phyloP scores from a whole-genome alignment of 306 rosid genomes.

The Mimosa bimucronata region DNA sequence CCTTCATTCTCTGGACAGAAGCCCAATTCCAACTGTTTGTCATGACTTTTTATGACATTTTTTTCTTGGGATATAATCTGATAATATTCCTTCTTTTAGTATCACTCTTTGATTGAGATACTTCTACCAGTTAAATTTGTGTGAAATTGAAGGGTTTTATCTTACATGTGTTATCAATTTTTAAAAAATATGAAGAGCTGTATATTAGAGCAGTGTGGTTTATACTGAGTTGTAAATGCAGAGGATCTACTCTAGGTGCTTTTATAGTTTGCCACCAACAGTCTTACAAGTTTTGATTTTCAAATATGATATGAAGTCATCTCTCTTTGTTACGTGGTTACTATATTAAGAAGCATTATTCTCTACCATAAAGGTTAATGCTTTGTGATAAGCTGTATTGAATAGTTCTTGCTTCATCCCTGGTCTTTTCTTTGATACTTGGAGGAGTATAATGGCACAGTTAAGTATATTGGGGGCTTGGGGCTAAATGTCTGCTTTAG shows the following conservation, averaged over 20 bases:
- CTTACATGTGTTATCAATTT: not conserved
- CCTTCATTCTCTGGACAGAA: too few species aligned
- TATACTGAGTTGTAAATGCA: not conserved
- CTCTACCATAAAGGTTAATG: not conserved
- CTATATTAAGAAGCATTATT: conserved; percentile 20
- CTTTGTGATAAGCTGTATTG: not conserved
- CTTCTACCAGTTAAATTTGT: not conserved
- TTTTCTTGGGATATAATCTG: not conserved
- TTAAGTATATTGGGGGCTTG: conserved; percentile 10
- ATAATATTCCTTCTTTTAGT: conserved; percentile 20
- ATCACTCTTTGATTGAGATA: not conserved
- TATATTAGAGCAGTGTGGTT: not conserved
- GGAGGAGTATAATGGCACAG: conserved; percentile 12
- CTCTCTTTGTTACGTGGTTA: conserved; percentile 11
- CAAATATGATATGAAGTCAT: conserved; percentile 11
- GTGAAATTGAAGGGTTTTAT: conserved; percentile 14
- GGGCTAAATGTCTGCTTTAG: conserved; percentile 34
- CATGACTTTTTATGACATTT: conserved; percentile 16
- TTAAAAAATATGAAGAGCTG: not conserved
- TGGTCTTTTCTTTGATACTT: conserved; percentile 3
- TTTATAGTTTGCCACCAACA: not conserved
- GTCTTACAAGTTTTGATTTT: not conserved
- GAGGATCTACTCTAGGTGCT: not conserved
- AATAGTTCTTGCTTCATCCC: conserved; percentile 4
- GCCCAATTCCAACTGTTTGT: too few species aligned